These are phyloP conservation scores for Neoconidiobolus thromboides DNA, from an alignment of 371 early-diverging fungal species.

Conservation along the genomic window DNA sequence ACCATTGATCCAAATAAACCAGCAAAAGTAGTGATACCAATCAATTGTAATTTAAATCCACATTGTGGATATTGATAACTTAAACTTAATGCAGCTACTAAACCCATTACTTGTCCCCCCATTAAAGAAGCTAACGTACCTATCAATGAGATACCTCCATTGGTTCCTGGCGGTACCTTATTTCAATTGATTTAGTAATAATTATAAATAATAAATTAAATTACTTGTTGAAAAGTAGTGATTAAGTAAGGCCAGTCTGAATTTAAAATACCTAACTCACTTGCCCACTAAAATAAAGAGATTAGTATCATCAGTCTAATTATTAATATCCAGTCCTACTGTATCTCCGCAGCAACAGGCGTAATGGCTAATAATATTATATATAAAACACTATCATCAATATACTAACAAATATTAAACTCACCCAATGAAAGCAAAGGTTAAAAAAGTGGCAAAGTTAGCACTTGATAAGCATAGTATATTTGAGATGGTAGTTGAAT, in stretches of 20 bases:
- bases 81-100: slow-evolving; percentile 31
- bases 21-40: slow-evolving; percentile 9
- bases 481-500: slow-evolving; percentile 13
- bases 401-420: too few relatives aligned
- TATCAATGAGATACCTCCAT: slow-evolving; percentile 53
- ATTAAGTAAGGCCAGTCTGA: slow-evolving; percentile 52
- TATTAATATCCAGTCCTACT: too few relatives aligned
- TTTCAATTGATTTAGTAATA: too few relatives aligned
- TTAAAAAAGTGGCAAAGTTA: slow-evolving; percentile 8
- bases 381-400: too few relatives aligned
- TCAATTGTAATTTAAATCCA: slow-evolving; percentile 13
- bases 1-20: slow-evolving; percentile 11
- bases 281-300: slow-evolving; percentile 31
- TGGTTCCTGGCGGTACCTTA: slow-evolving; percentile 65
- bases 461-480: slow-evolving; percentile 31
- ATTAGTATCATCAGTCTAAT: too few relatives aligned
- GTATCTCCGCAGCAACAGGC: slow-evolving; percentile 1
- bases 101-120: slow-evolving; percentile 57
- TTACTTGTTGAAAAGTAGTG: slow-evolving; percentile 31
- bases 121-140: slow-evolving; percentile 42
- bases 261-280: slow-evolving; percentile 66
- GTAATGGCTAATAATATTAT: neutral
- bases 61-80: slow-evolving; percentile 21
- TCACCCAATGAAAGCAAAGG: neutral
- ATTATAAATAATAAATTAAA: too few relatives aligned